Evolutionary conservation across 768 basidiomycete genomes (phyloP).

Genomic region (Trametopsis cervina): DNA sequence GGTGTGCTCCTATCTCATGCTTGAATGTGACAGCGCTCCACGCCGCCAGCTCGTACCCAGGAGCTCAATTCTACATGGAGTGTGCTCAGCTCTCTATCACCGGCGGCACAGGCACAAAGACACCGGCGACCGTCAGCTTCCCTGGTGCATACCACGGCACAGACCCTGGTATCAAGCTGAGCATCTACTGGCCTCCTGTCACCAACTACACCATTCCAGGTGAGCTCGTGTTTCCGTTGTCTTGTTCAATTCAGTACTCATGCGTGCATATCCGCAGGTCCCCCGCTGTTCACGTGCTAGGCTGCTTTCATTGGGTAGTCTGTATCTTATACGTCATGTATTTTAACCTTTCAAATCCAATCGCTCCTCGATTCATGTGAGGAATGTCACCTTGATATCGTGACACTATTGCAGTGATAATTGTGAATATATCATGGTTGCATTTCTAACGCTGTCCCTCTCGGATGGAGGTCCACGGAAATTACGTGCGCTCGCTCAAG

Average conservation of each 20-base stretch:
- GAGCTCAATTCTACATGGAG: constrained; percentile 50
- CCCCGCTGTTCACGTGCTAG: too few relatives aligned
- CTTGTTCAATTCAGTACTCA: too few relatives aligned
- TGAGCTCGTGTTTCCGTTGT: constrained; percentile 24
- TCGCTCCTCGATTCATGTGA: too few relatives aligned
- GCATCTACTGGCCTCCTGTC: constrained; percentile 25
- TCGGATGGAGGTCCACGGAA: too few relatives aligned
- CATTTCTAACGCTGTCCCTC: too few relatives aligned
- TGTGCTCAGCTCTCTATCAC: constrained; percentile 32
- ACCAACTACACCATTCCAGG: constrained; percentile 24
- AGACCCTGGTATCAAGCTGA: constrained; percentile 29
- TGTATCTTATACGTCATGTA: too few relatives aligned
- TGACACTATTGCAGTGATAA: too few relatives aligned
- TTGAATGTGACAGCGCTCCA: constrained; percentile 31
- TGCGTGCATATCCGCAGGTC: too few relatives aligned
- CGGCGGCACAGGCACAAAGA: constrained; percentile 24
- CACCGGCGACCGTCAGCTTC: constrained; percentile 28
- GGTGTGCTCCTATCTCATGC: not conserved
- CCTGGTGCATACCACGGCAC: constrained; percentile 31
- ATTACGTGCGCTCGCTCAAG: not conserved
- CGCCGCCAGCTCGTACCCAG: constrained; percentile 38
- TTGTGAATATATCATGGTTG: too few relatives aligned
- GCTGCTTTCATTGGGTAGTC: too few relatives aligned
- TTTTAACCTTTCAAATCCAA: too few relatives aligned
- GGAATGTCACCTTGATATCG: too few relatives aligned